Evolutionary conservation across 768 basidiomycete species (phyloP), one percentile per base, ranked within the genome.

Genomic region (Hericium rajendrae): DNA sequence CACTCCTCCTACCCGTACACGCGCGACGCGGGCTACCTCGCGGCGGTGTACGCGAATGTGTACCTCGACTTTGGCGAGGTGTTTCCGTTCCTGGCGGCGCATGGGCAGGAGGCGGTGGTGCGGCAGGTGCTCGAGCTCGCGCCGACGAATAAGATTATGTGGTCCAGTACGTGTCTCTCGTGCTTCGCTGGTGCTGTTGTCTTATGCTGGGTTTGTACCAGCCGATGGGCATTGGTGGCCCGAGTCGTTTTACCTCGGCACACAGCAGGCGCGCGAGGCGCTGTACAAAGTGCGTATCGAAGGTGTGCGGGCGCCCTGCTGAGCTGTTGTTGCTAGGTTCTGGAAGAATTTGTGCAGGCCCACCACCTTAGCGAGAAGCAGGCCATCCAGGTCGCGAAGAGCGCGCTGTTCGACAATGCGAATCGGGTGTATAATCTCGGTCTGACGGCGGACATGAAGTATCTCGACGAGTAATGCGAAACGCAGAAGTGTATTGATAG

Each of bases 51-150:
- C 61, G 65, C 73, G 52, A 91, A 91, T 60, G 88, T 89, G 11
- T 90, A 78, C 64, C 72, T 90, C 48, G 89, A 91, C 68, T 86
- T 91, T 66, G 88, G 89, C 41, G 85, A 87, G 78, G 73, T 89
- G 18, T 91, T 88, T 60, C 87, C 87, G 0, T 72, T 80, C 55
- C 71, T 91, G 43, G 85, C 84, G 0, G 73, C 71, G 0, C 74
- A 78, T 6, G 89, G 87, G 2, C 88, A 90, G 67, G 73, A 78
- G 11, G 64, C 68, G 0, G 75, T 84, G 49, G 68, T 90, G 28
- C 76, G 74, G 24, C 81, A 90, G 65, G 71, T 87, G 20, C 70
- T 91, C 2, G 89, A 91, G 67, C 70, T 89, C 13, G 73, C 78
- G 16, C 89, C 89, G 12, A 88, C 83, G 28, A 88, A 83, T 66